These are phyloP conservation scores for Termitomyces sp. DNA, from an alignment of 1,284 basidiomycete genomes.

Conservation along the genomic window DNA sequence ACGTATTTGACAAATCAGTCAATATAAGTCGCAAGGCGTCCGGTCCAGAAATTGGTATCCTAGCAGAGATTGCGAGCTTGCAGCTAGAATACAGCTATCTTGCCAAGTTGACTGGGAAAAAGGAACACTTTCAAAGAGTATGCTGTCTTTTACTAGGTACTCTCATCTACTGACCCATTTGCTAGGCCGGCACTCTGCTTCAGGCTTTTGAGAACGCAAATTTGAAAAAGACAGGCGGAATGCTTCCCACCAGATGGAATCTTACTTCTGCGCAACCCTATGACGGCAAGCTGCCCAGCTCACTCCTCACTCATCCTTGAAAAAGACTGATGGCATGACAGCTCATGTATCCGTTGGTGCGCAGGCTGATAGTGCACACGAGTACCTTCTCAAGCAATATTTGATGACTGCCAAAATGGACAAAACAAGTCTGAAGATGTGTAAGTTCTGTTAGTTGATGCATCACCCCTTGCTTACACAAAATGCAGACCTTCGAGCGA, in stretches of 20 bases:
- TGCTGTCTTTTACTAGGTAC: slow-evolving; percentile 17
- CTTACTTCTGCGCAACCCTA: slow-evolving; percentile 30
- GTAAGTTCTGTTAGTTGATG: slow-evolving; percentile 1
- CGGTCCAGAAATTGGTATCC: slow-evolving; percentile 32
- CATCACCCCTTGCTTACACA: neutral
- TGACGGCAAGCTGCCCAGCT: slow-evolving; percentile 22
- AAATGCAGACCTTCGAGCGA: slow-evolving; percentile 53
- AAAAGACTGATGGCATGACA: slow-evolving; percentile 19
- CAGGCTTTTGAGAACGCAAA: slow-evolving; percentile 38
- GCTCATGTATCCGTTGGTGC: slow-evolving; percentile 57
- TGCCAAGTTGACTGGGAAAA: slow-evolving; percentile 53
- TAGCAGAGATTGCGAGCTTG: slow-evolving; percentile 51
- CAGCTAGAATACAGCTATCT: slow-evolving; percentile 62
- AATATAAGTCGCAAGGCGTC: slow-evolving; percentile 23
- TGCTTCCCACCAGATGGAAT: slow-evolving; percentile 43
- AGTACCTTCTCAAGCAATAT: slow-evolving; percentile 68
- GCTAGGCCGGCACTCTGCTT: slow-evolving; percentile 42
- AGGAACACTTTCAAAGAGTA: slow-evolving; percentile 46
- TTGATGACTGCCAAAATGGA: slow-evolving; percentile 42
- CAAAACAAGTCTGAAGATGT: slow-evolving; percentile 49
- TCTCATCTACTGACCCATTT: slow-evolving; percentile 19
- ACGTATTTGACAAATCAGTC: neutral
- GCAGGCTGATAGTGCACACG: slow-evolving; percentile 66
- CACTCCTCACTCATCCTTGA: neutral
- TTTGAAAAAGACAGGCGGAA: slow-evolving; percentile 24